These are phyloP conservation scores for Stephanodiscus minutulus DNA, from an alignment of 108 stramenopile species.

Conservation along the genomic window DNA sequence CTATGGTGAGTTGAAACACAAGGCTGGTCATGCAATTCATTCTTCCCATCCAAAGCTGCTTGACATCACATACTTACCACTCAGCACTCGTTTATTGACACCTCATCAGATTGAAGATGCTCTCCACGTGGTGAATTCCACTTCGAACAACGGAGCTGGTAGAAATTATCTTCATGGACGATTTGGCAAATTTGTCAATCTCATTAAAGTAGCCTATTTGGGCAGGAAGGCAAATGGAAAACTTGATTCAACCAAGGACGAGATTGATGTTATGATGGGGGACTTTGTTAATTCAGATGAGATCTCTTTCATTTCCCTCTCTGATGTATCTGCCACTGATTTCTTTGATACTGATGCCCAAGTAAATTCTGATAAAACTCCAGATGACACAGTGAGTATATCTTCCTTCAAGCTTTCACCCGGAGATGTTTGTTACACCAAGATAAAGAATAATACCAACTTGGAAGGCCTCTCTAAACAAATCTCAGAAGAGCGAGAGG, in stretches of 20 bases:
- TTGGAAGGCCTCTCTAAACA: constrained; percentile 4
- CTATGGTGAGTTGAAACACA: neutral
- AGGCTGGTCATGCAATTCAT: neutral
- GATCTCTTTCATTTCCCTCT: constrained; percentile 4
- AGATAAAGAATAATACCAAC: neutral
- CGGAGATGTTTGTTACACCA: neutral
- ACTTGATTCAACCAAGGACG: neutral
- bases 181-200: constrained; percentile 14
- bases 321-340: constrained; percentile 3
- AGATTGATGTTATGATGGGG: constrained; percentile 5
- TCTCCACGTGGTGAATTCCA: neutral
- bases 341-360: neutral
- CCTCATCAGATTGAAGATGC: neutral
- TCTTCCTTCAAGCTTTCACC: neutral
- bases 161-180: constrained; percentile 1
- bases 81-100: neutral
- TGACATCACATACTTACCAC: neutral
- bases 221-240: neutral
- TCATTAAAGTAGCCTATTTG: constrained; percentile 2
- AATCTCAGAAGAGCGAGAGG: neutral
- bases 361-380: neutral
- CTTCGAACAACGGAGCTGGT: neutral
- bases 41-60: neutral
- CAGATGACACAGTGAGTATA: neutral
- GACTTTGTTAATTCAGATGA: constrained; percentile 1